These are phyloP conservation scores for Penicillium salamii DNA, from an alignment of 495 filamentous ascomycete species.

Conservation along the genomic window DNA sequence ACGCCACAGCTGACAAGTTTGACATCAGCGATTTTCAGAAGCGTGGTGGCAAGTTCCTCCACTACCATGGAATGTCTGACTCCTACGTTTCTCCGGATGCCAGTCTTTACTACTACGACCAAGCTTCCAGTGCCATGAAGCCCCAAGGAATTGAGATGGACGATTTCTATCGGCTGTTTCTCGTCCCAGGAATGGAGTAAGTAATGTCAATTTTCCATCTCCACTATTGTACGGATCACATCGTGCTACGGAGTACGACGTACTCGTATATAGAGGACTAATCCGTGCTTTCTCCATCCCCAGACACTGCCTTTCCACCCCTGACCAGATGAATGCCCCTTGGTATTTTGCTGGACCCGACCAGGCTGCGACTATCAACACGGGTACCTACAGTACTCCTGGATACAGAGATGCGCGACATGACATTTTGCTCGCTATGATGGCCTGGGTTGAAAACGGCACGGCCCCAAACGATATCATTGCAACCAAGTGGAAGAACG, in stretches of 20 bases:
- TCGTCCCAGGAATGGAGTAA: constrained; percentile 43
- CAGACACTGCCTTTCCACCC: constrained; percentile 15
- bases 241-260: no score
- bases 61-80: constrained; percentile 54
- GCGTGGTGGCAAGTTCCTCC: constrained; percentile 52
- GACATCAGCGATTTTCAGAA: constrained; percentile 45
- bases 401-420: constrained; percentile 42
- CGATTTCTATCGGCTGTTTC: constrained; percentile 36
- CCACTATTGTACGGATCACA: no score
- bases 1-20: constrained; percentile 45
- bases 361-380: constrained; percentile 10
- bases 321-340: constrained; percentile 26
- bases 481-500: constrained; percentile 41
- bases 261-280: no score
- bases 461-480: constrained; percentile 34
- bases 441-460: constrained; percentile 52
- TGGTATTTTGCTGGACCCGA: constrained; percentile 31
- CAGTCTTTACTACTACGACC: constrained; percentile 18
- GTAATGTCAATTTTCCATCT: neutral
- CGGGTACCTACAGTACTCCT: constrained; percentile 24
- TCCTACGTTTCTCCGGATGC: constrained; percentile 15
- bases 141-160: constrained; percentile 16
- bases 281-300: no score
- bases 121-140: constrained; percentile 1
- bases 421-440: constrained; percentile 48